A percentile compares a stretch with the other conserved stretches of the same genome.
Evolutionary conservation across 805 yeast genomes (phyloP).

Genomic region (Metschnikowia lunata): DNA sequence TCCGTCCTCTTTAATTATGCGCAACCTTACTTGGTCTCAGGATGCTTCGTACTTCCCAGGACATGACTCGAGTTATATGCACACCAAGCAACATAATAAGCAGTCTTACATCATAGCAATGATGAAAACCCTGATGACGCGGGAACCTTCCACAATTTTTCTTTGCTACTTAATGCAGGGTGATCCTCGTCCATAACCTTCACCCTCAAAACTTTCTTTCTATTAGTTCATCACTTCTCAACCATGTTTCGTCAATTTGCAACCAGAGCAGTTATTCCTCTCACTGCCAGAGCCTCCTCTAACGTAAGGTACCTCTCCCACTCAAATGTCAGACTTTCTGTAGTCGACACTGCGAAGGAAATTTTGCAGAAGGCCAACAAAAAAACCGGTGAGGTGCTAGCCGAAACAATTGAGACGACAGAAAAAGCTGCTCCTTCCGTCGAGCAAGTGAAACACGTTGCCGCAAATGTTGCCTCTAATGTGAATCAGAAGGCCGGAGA

Average conservation of each 20-base stretch:
- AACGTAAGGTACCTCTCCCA: constrained; percentile 9
- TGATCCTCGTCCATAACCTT: neutral
- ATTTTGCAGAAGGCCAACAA: constrained; percentile 28
- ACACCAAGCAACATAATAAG: neutral
- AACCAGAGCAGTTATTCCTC: constrained; percentile 10
- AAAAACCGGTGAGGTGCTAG: constrained; percentile 39
- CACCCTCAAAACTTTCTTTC: neutral
- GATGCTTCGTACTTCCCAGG: no score
- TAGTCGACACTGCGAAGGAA: constrained; percentile 35
- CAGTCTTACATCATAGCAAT: constrained; percentile 12
- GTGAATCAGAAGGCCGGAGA: constrained; percentile 30
- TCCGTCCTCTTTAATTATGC: no score
- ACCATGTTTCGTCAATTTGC: constrained; percentile 14
- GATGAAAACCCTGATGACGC: neutral
- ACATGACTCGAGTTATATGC: no score
- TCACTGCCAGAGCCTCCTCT: constrained; percentile 6
- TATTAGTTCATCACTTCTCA: neutral
- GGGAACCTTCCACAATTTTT: constrained; percentile 7
- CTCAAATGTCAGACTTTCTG: constrained; percentile 16
- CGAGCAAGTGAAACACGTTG: constrained; percentile 21
- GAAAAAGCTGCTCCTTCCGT: constrained; percentile 21
- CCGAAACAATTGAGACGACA: constrained; percentile 38
- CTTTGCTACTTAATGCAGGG: constrained; percentile 1
- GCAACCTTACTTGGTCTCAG: no score
- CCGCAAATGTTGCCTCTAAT: constrained; percentile 13